Base-by-base conservation (phyloP, 2,329 filamentous ascomycete genomes). In the Zelopaecilomyces penicillatus region DNA sequence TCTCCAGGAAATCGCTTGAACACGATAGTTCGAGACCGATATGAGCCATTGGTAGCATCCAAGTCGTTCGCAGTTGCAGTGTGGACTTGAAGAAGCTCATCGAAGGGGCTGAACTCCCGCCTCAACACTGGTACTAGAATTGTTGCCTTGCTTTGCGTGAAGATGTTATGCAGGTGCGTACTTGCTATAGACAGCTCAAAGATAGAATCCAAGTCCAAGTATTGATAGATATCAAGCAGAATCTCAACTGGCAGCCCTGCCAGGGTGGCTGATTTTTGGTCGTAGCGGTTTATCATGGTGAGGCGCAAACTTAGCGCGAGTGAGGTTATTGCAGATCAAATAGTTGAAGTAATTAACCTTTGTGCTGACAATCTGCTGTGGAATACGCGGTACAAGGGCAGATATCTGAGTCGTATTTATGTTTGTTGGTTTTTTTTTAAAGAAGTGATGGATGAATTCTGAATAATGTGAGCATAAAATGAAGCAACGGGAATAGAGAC, bases 21-120 rank as follows among this genome's bases (percentile, higher is more conserved):
- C 28, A 68, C 47, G 11, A 73, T 49, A 34, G 52, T 60, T 9
- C 68, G 67, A 27, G 65, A 60, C 32, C 63, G 57, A 54, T 69
- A 71, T 1, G 58, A 56, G 3, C 61, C 59, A 19, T 58, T 58
- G 1, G 55, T 52, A 4, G 51, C 47, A 8, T 53, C 43, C 8
- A 69, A 49, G 43, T 73, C 68, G 3, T 58, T 57, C 6, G 57
- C 53, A 3, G 65, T 63, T 19, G 70, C 67, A 8, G 68, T 73
- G 44, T 70, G 66, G 12, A 74, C 54, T 45, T 70, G 69, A 12
- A 77, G 60, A 8, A 78, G 60, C 11, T 66, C 65, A 12, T 70
- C 63, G 31, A 74, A 61, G 1, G 63, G 75, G 48, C 59, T 65
- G 46, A 67, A 70, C 27, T 74, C 69, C 5, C 57, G 57, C 38